Percentiles rank a stretch among this genome's conserved stretches.
Conservation (phyloP, 257 asterid genomes). For the Solanum etuberosum region DNA sequence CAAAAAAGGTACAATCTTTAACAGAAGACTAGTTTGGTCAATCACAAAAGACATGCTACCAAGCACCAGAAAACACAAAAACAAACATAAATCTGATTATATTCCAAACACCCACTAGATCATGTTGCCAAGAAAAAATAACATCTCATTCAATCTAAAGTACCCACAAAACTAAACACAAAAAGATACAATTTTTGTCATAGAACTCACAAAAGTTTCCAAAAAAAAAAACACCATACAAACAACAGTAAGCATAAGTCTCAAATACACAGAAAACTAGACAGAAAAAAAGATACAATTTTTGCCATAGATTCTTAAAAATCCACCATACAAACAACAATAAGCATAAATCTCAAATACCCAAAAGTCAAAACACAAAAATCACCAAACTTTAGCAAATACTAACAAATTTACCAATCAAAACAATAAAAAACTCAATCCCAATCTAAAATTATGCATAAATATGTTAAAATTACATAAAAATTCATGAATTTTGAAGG, state of each 20-base stretch:
- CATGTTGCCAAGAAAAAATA: neutral
- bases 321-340: neutral
- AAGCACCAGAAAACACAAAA: neutral
- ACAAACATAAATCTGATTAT: neutral
- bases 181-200: neutral
- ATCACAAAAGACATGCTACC: neutral
- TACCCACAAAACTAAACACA: neutral
- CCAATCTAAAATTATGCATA: neutral
- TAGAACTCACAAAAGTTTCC: too few relatives aligned
- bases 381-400: neutral
- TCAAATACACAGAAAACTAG: neutral
- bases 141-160: neutral
- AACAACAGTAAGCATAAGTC: neutral
- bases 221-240: neutral
- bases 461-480: neutral
- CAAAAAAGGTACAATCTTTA: neutral
- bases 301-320: neutral
- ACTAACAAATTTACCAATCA: neutral
- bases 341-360: neutral
- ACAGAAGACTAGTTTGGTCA: neutral
- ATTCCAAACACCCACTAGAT: neutral
- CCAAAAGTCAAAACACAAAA: neutral
- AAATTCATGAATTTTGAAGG: conserved; percentile 11
- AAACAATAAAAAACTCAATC: neutral
- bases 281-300: neutral